Base-by-base conservation (phyloP, 495 filamentous ascomycete genomes). In the Parathielavia appendiculata region DNA sequence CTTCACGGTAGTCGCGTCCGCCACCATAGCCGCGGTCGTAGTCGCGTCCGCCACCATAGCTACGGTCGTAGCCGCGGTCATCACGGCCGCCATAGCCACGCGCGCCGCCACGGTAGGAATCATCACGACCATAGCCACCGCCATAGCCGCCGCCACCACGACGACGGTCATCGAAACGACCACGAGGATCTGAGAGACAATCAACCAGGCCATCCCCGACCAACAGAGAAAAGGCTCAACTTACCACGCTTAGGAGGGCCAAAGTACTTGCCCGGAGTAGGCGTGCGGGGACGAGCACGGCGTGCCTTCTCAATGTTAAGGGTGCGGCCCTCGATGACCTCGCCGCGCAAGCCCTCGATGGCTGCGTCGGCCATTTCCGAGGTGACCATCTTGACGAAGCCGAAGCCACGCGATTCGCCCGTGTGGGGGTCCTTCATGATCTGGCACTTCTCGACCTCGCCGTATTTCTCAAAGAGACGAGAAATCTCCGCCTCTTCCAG, bases 381-480 rank as follows among this genome's bases (percentile, higher is more conserved):
- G 58, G 90, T 95, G 41, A 86, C 83, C 92, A 97, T 97, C 80
- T 97, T 97, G 71, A 99, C 95, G 77, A 99, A 99, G 56, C 95
- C 93, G 64, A 99, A 99, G 64, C 93, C 93, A 79, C 93, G 95
- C 62, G 91, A 96, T 75, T 97, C 95, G 76, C 95, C 92, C 63
- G 88, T 92, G 73, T 97, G 95, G 56, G 93, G 93, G 71, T 97
- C 95, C 66, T 91, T 81, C 95, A 99, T 97, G 80, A 99, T 99
- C 65, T 96, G 93, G 78, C 92, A 97, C 76, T 95, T 97, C 76
- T 97, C 92, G 36, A 99, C 93, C 71, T 92, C 89, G 64, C 93
- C 93, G 64, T 96, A 97, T 76, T 97, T 99, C 76, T 95, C 91
- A 66, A 97, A 99, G 43, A 99, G 86, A 73, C 90, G 90, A 43